A percentile compares a stretch with the other conserved stretches of the same genome.
Conservation (phyloP, 2,329 filamentous ascomycete species). For the Aspergillus sp. region DNA sequence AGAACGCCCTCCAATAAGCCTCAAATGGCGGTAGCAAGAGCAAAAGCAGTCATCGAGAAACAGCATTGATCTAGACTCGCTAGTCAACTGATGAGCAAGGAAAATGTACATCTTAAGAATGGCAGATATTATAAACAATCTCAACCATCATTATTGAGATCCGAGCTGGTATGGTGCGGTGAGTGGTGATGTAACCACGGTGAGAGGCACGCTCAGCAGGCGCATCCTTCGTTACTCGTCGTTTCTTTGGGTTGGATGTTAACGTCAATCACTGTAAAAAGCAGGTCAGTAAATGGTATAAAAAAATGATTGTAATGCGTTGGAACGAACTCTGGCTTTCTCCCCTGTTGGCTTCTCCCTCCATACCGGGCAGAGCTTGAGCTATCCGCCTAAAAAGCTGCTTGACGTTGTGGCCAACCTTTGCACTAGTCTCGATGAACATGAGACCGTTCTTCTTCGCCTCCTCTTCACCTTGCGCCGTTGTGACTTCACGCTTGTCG, state of each 20-base stretch:
- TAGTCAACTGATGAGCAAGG: slow-evolving; percentile 30
- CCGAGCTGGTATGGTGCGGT: slow-evolving; percentile 8
- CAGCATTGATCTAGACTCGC: slow-evolving; percentile 29
- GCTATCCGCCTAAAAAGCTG: slow-evolving; percentile 96
- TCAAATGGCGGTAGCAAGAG: slow-evolving; percentile 1
- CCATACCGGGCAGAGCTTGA: slow-evolving; percentile 96
- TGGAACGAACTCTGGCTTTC: slow-evolving; percentile 72
- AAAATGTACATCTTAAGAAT: slow-evolving; percentile 41
- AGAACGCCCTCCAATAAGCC: slow-evolving; percentile 14
- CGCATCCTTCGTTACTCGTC: slow-evolving; percentile 70
- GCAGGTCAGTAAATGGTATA: slow-evolving; percentile 23
- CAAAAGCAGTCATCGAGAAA: slow-evolving; percentile 1
- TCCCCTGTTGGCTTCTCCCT: slow-evolving; percentile 77
- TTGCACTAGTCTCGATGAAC: slow-evolving; percentile 99
- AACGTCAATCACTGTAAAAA: slow-evolving; percentile 79
- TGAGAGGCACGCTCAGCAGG: slow-evolving; percentile 50
- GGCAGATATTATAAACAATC: slow-evolving; percentile 37
- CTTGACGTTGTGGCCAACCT: slow-evolving; percentile 97
- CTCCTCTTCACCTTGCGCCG: slow-evolving; percentile 94
- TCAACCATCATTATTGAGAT: slow-evolving; percentile 32
- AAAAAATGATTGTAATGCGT: background rate
- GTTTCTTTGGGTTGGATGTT: slow-evolving; percentile 73
- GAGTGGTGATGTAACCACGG: slow-evolving; percentile 10
- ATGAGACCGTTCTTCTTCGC: slow-evolving; percentile 97
- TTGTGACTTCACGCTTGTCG: slow-evolving; percentile 97